Evolutionary conservation across 2,329 filamentous ascomycete species (phyloP).

Genomic region (Fusarium keratoplasticum): DNA sequence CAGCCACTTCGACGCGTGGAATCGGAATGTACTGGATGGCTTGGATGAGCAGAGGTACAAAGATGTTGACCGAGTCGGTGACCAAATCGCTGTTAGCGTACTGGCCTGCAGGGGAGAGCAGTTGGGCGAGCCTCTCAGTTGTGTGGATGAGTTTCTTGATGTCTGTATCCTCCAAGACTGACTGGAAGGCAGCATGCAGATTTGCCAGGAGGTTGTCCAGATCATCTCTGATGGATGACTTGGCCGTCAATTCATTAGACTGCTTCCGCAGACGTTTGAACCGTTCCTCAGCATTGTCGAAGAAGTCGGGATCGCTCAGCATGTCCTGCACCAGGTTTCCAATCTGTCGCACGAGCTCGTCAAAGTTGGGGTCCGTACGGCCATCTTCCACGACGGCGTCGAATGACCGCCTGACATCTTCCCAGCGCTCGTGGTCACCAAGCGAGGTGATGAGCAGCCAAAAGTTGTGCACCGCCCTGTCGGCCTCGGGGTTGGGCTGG

Average conservation of each 20-base stretch:
- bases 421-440: constrained; percentile 80
- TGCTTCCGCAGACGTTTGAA: constrained; percentile 64
- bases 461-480: constrained; percentile 81
- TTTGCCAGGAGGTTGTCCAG: constrained; percentile 79
- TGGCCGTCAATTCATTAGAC: constrained; percentile 72
- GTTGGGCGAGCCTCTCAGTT: constrained; percentile 73
- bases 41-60: constrained; percentile 81
- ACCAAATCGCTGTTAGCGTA: constrained; percentile 78
- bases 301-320: constrained; percentile 87
- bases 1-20: constrained; percentile 87
- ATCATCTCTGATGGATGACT: constrained; percentile 77
- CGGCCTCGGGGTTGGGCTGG: constrained; percentile 78
- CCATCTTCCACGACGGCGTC: constrained; percentile 79
- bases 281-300: constrained; percentile 75
- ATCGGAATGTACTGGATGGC: constrained; percentile 90
- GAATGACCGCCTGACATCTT: constrained; percentile 76
- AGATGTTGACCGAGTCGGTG: constrained; percentile 80
- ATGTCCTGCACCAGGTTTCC: constrained; percentile 82
- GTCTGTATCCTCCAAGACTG: constrained; percentile 78
- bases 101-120: constrained; percentile 74
- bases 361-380: constrained; percentile 83
- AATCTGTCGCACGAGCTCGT: constrained; percentile 78
- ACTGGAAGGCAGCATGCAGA: constrained; percentile 73
- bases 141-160: constrained; percentile 77
- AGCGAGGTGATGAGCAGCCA: constrained; percentile 86